Percentiles rank a stretch among this genome's conserved stretches.
Conservation (phyloP, 441 rosid species). For the Gossypium trilobum region DNA sequence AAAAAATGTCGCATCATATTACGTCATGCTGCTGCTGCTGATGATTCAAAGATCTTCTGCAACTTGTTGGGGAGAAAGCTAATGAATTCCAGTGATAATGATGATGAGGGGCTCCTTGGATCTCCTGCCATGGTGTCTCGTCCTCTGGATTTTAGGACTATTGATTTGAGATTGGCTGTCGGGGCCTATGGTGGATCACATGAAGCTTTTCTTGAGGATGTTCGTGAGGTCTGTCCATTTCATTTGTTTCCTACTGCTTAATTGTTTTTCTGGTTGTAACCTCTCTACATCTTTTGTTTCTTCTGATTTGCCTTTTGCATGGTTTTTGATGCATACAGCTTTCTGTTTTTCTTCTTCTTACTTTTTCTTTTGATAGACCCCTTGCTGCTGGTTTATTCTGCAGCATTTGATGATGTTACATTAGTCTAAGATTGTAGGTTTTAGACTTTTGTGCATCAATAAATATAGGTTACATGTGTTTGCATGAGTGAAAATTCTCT, state of each 20-base stretch:
- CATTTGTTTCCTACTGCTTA: not conserved
- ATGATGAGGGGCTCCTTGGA: constrained; percentile 95
- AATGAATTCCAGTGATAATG: constrained; percentile 60
- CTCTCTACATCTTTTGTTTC: constrained; percentile 9
- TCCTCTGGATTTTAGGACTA: constrained; percentile 91
- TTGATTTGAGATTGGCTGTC: constrained; percentile 87
- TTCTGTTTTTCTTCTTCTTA: not conserved
- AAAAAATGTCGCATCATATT: constrained; percentile 78
- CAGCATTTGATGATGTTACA: not conserved
- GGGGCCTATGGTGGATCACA: constrained; percentile 85
- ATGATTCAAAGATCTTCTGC: constrained; percentile 77
- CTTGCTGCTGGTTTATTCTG: not conserved
- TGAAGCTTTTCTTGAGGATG: constrained; percentile 92
- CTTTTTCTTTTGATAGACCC: not conserved
- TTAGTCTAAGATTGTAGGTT: not conserved
- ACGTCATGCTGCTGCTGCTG: constrained; percentile 77
- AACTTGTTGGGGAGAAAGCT: constrained; percentile 81
- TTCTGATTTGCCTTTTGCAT: not conserved
- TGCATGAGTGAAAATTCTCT: constrained; percentile 5
- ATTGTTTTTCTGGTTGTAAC: constrained; percentile 8
- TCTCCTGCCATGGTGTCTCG: constrained; percentile 95
- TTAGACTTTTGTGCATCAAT: not conserved
- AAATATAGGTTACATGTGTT: not conserved
- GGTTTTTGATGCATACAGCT: not conserved
- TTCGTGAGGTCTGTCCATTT: constrained; percentile 65